Percentiles rank a stretch among this genome's conserved stretches.
phyloP scores from a whole-genome alignment of 2,329 filamentous ascomycete species.

The Alternaria conjuncta region DNA sequence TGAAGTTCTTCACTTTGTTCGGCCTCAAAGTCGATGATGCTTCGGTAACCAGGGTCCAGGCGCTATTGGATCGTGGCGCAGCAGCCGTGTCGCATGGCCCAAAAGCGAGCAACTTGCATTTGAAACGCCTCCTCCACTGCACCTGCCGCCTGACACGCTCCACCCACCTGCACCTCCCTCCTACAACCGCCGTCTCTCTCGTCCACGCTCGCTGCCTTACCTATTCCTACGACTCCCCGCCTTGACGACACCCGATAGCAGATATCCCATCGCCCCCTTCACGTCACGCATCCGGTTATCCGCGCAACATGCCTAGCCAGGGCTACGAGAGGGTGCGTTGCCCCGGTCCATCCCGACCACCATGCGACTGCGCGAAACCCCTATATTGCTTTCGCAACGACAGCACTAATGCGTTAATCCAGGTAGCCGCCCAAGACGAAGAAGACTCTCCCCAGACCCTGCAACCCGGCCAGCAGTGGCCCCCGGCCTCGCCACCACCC shows the following conservation, averaged over 20 bases:
- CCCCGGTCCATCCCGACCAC: conserved; percentile 12
- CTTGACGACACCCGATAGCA: neutral
- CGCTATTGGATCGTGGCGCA: conserved; percentile 10
- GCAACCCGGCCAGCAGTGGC: conserved; percentile 37
- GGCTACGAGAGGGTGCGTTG: conserved; percentile 57
- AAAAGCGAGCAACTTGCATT: conserved; percentile 5
- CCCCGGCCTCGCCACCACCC: conserved; percentile 63
- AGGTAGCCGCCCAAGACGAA: conserved; percentile 55
- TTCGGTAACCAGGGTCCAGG: conserved; percentile 2
- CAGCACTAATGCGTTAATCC: conserved; percentile 25
- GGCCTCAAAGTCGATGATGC: conserved; percentile 18
- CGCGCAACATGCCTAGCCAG: conserved; percentile 53
- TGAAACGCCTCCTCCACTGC: conserved; percentile 18
- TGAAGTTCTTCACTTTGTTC: neutral
- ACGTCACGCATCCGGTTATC: conserved; percentile 10
- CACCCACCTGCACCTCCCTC: conserved; percentile 4
- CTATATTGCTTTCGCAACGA: neutral
- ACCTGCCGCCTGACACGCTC: conserved; percentile 13
- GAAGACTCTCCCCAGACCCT: conserved; percentile 44
- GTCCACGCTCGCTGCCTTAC: conserved; percentile 7
- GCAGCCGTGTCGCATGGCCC: conserved; percentile 4
- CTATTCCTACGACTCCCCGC: neutral
- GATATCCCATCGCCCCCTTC: neutral
- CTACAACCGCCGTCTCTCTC: conserved; percentile 11
- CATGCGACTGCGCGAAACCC: conserved; percentile 19